Percentiles rank a stretch among this genome's conserved stretches.
Conservation (phyloP, 2,329 filamentous ascomycete genomes). For the Dothistroma pini region DNA sequence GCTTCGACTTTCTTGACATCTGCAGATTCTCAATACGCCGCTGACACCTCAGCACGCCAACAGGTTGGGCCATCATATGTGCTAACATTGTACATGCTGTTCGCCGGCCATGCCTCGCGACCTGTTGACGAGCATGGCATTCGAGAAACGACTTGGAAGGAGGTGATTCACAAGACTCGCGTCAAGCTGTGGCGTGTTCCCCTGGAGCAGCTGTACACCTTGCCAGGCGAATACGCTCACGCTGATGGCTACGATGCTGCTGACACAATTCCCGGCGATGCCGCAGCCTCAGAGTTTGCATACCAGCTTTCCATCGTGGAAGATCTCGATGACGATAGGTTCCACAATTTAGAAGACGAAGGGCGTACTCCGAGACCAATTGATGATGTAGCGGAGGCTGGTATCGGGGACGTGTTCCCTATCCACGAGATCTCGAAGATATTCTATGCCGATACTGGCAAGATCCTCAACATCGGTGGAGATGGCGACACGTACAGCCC, state of each 20-base stretch:
- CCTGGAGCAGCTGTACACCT: conserved; percentile 51
- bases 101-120: conserved; percentile 67
- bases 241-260: conserved; percentile 35
- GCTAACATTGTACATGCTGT: conserved; percentile 92
- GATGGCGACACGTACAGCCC: conserved; percentile 68
- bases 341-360: conserved; percentile 63
- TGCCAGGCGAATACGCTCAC: conserved; percentile 29
- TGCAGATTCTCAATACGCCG: conserved; percentile 77
- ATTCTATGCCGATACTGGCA: conserved; percentile 88
- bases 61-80: conserved; percentile 87
- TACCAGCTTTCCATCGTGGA: conserved; percentile 82
- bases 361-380: conserved; percentile 55
- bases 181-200: conserved; percentile 74
- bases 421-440: conserved; percentile 80
- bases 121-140: conserved; percentile 55
- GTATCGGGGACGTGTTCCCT: conserved; percentile 63
- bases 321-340: conserved; percentile 69
- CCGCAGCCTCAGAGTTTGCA: conserved; percentile 58
- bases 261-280: conserved; percentile 26
- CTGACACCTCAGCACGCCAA: conserved; percentile 59
- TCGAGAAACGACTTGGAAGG: conserved; percentile 80
- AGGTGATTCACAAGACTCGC: conserved; percentile 88
- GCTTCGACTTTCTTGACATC: conserved; percentile 87
- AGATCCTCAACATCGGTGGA: conserved; percentile 76
- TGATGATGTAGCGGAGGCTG: conserved; percentile 59